Evolutionary conservation across 2,329 filamentous ascomycete genomes (phyloP).

Genomic region (Fusarium odoratissimum): DNA sequence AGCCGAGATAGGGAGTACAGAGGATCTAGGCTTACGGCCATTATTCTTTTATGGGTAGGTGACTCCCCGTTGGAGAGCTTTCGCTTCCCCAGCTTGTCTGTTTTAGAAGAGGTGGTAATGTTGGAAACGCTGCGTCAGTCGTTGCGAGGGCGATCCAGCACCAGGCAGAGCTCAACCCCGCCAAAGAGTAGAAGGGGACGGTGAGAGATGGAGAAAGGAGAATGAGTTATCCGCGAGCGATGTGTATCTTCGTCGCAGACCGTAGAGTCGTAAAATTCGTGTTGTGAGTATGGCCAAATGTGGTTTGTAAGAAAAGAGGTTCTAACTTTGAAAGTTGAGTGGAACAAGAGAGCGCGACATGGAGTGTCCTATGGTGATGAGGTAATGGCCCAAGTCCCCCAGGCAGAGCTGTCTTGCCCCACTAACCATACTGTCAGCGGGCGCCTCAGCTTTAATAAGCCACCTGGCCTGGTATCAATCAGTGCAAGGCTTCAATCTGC

Average conservation of each 20-base stretch:
- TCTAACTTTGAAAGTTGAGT: constrained; percentile 23
- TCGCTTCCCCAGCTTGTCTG: constrained; percentile 73
- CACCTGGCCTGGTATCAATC: not conserved
- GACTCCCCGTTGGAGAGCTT: constrained; percentile 72
- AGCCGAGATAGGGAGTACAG: not conserved
- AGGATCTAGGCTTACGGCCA: constrained; percentile 64
- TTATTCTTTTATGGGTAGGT: constrained; percentile 68
- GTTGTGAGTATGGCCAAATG: constrained; percentile 20
- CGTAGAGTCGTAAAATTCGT: constrained; percentile 7
- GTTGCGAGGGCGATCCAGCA: constrained; percentile 47
- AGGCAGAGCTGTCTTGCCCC: constrained; percentile 27
- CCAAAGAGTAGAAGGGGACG: constrained; percentile 39
- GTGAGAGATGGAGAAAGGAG: constrained; percentile 12
- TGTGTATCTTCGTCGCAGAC: constrained; percentile 27
- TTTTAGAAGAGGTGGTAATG: constrained; percentile 49
- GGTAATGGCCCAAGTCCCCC: constrained; percentile 41
- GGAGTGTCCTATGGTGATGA: constrained; percentile 40
- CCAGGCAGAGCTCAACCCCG: constrained; percentile 54
- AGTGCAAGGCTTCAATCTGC: not conserved
- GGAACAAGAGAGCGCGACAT: constrained; percentile 30
- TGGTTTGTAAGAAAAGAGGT: constrained; percentile 30
- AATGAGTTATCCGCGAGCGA: constrained; percentile 21
- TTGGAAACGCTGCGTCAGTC: constrained; percentile 45
- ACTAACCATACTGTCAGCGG: constrained; percentile 5
- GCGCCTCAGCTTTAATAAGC: constrained; percentile 35